Base-by-base conservation (phyloP, 1,284 basidiomycete species). In the Flammula alnicola region DNA sequence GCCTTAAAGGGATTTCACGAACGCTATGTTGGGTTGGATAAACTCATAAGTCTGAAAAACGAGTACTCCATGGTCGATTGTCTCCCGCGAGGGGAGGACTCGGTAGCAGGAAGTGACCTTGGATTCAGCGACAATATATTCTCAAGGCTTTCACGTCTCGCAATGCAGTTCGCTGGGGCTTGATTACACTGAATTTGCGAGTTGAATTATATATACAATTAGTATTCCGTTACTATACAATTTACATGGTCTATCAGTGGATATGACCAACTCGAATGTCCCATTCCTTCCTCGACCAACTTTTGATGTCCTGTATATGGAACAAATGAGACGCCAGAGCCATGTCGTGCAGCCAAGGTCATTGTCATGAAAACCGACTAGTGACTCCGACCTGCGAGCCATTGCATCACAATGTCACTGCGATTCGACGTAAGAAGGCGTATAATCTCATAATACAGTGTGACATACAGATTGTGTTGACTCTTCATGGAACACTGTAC, bases 401-500 rank as follows among this genome's bases (percentile, higher is more conserved):
- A 90, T 64, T 88, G 81, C 14, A 90, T 64, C 11, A 89, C 81
- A 44, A 90, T 88, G 58, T 88, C 86, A 47, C 86, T 88, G 57
- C 11, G 49, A 47, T 35, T 5, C 7, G 14, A n/a, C 3, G 11
- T 39, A 31, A 43, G 9, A 12, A n/a, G 12, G 40, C 31, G 11
- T 11, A 26, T 10, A 3, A 30, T 4, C 40, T 7, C 45, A 35
- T 14, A 33, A 8, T 35, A 17, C 12, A 17, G 29, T 20, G 20
- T n/a, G 29, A 43, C 86, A 49, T 61, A 89, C 86, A 98, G 75
- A 64, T 97, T 97, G 66, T 95, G 91, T 69, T 93, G 91, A 58
- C 86, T 94, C 72, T 95, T 95, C 88, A 95, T 94, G 12, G 92
- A 94, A 66, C 90, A 91, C 90, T 92, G 1, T 56, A 36, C 38